A percentile compares a stretch with the other conserved stretches of the same genome.
These are phyloP conservation scores for Citrullus mucosospermus DNA, from an alignment of 306 rosid species.

Conservation along the genomic window DNA sequence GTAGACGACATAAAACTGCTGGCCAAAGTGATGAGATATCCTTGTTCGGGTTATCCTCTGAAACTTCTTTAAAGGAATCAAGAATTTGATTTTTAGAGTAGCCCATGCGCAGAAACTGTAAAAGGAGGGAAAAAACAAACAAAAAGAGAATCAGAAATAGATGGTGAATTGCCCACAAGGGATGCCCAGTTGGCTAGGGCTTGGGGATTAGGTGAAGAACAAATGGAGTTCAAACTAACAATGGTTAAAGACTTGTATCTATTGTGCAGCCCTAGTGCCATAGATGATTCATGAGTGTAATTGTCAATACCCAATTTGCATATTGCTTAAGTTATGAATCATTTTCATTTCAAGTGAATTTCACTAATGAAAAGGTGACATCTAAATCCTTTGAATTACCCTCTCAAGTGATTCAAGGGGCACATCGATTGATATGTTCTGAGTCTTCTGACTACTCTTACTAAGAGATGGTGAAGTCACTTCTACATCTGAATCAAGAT, in stretches of 20 bases:
- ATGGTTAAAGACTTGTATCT: not conserved
- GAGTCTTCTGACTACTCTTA: conserved; percentile 24
- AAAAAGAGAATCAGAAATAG: not conserved
- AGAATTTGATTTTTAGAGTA: conserved; percentile 59
- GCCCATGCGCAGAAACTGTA: conserved; percentile 68
- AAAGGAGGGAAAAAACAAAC: not conserved
- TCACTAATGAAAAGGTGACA: not conserved
- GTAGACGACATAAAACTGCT: conserved; percentile 63
- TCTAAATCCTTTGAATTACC: conserved; percentile 25
- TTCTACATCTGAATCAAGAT: conserved; percentile 28
- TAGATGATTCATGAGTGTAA: not conserved
- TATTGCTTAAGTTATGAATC: not conserved
- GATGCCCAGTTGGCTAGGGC: not conserved
- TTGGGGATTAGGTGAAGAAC: not conserved
- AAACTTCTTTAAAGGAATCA: conserved; percentile 45
- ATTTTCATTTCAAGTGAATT: not conserved
- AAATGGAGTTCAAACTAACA: not conserved
- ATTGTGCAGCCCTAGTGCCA: not conserved
- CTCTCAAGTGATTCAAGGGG: conserved; percentile 55
- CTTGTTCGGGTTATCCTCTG: conserved; percentile 36
- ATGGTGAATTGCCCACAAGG: not conserved
- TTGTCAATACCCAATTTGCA: not conserved
- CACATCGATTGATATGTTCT: conserved; percentile 34
- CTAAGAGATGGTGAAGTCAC: conserved; percentile 22
- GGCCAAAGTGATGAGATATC: conserved; percentile 66